Conservation (phyloP, 805 yeast genomes). For the Candida vaughaniae region DNA sequence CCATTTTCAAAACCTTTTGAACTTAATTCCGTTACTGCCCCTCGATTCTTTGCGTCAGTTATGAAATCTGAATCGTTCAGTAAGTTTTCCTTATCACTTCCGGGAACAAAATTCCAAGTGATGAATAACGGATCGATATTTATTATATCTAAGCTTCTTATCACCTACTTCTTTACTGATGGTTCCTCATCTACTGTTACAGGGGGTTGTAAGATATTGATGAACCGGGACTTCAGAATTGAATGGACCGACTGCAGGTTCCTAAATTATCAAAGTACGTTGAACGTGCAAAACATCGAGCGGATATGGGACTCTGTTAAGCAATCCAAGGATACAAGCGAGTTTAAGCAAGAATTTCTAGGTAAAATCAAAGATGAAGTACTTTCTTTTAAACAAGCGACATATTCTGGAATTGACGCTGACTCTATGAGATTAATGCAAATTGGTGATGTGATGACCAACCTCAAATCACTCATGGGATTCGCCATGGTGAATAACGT, state of each 20-base stretch:
- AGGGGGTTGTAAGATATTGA: slow-evolving; percentile 60
- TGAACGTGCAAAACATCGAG: slow-evolving; percentile 12
- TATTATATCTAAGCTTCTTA: slow-evolving; percentile 26
- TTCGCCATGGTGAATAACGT: slow-evolving; percentile 49
- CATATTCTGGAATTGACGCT: slow-evolving; percentile 62
- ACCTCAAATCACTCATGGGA: slow-evolving; percentile 62
- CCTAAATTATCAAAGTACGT: slow-evolving; percentile 24
- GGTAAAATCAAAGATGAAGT: slow-evolving; percentile 23
- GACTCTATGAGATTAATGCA: slow-evolving; percentile 70
- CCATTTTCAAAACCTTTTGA: slow-evolving; percentile 48
- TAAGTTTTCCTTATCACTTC: slow-evolving; percentile 27
- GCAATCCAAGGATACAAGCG: slow-evolving; percentile 10
- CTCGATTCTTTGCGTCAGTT: slow-evolving; percentile 55
- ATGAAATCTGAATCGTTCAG: slow-evolving; percentile 44
- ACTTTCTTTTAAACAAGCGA: slow-evolving; percentile 46
- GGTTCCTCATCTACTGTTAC: slow-evolving; percentile 66
- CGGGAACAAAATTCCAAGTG: slow-evolving; percentile 41
- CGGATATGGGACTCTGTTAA: slow-evolving; percentile 5
- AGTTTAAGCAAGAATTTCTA: slow-evolving; percentile 16
- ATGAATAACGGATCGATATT: slow-evolving; percentile 40
- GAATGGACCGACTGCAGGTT: slow-evolving; percentile 69
- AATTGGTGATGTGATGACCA: slow-evolving; percentile 75
- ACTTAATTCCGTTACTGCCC: slow-evolving; percentile 62
- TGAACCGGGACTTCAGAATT: slow-evolving; percentile 61
- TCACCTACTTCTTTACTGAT: slow-evolving; percentile 52